Evolutionary conservation across 768 basidiomycete species (phyloP), one percentile per base, ranked within the genome.

Genomic region (Boletus rex-veris): DNA sequence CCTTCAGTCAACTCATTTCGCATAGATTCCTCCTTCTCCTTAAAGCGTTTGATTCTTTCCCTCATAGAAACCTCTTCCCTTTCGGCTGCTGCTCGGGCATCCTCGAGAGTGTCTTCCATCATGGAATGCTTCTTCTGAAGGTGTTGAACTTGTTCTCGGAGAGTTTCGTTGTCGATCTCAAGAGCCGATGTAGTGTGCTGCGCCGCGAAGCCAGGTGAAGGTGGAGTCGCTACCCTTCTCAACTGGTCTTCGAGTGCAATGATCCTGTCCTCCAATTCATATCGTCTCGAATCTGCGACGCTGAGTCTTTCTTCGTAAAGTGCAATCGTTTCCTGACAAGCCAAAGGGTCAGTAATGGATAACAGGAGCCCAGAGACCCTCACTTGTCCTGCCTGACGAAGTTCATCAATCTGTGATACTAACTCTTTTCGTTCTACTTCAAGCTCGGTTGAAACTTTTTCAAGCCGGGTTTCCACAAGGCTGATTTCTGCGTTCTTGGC

Each of bases 111-210:
- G 63, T 96, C 96, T 64, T 98, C 94, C 63, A 96, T 75, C 37
- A 74, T 75, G 3, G 78, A 70, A 28, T 95, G 79, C 68, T 87
- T 88, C 64, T 81, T 83, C 65, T 92, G 88, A 33, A 96, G 75
- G 70, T 98, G 91, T 38, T 83, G 81, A n/a, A 92, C 79, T 68
- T 99, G 95, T 28, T 95, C 94, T 15, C 81, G 84, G 12, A 98
- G 81, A 14, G 83, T 86, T 68, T 98, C 94, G 63, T 98, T 98
- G 70, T 99, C 95, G 58, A 99, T 98, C 64, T 92, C 84, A 3
- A 85, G 81, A 0, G 94, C 95, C 9, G 91, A 85, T 5, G 81
- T 72, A 5, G 80, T 75, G 26, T 75, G 73, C 7, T 71, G 72
- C 2, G 74, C 67, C 9, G 64, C 58, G 5, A 73, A 65, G 36